Base-by-base conservation (phyloP, 2,329 filamentous ascomycete genomes). In the Fusarium chaquense region DNA sequence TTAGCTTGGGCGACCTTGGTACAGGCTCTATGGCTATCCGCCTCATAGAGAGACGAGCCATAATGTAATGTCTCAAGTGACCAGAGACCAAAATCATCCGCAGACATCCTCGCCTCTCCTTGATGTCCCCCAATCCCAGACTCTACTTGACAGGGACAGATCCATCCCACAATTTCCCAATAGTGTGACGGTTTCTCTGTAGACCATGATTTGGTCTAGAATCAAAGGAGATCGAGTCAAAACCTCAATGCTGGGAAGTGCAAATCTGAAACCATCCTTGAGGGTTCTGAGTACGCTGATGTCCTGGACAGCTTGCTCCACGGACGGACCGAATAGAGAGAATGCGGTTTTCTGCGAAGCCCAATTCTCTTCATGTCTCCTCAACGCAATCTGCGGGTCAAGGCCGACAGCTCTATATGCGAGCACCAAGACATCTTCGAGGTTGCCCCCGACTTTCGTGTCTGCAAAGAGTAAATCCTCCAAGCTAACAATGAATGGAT, bases 281-380 rank as follows among this genome's bases (percentile, higher is more conserved):
- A 35, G 6, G 1, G 7, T 1, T 2, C 5, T 11, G 0, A 58
- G 16, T 0, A 1, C 13, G 9, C 6, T 28, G 10, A 44, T 16
- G 12, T 20, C 1, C 18, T 44, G 12, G 1, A 61, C 36, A 16
- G n/a, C 33, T 1, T 43, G 11, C 5, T 13, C 9, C 2, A n/a
- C 6, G 3, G 22, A 11, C 8, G 32, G 15, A 1, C 24, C 52
- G 1, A 49, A 36, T 3, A 43, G 32, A 5, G 36, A 5, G 9
- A 61, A 43, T 1, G 4, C 18, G 6, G 0, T 2, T 2, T 12
- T 35, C 32, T 35, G 16, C 8, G 16, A 36, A 2, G 8, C 12
- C 4, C 2, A 24, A 0, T 20, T 5, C 0, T 26, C 26, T 5
- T 11, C 5, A 16, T 6, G 13, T 5, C 7, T n/a, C 0, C 3